These are phyloP conservation scores for Irpex sp. DNA, from an alignment of 1,284 basidiomycete genomes.

Conservation along the genomic window DNA sequence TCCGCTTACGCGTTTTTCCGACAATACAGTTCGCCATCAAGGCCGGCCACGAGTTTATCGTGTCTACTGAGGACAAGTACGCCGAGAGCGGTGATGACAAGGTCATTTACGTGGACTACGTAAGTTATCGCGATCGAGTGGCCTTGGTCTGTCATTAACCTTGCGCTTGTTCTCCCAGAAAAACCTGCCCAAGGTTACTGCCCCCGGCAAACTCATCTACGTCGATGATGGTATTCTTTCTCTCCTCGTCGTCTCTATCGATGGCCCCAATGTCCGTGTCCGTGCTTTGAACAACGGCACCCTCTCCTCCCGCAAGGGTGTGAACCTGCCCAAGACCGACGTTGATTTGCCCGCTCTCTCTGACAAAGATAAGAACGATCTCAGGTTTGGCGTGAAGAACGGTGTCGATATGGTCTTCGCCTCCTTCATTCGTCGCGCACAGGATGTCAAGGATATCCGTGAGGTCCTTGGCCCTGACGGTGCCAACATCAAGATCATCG, in stretches of 20 bases:
- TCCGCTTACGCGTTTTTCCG: constrained; percentile 2
- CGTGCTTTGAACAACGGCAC: constrained; percentile 91
- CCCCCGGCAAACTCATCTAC: constrained; percentile 94
- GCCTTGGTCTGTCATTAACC: constrained; percentile 3
- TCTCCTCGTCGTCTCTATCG: constrained; percentile 87
- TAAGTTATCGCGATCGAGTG: constrained; percentile 36
- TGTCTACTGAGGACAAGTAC: constrained; percentile 86
- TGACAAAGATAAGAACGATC: constrained; percentile 96
- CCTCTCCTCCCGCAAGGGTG: constrained; percentile 97
- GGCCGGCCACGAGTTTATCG: constrained; percentile 93
- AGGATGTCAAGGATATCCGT: constrained; percentile 92
- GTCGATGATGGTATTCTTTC: constrained; percentile 98
- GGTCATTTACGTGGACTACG: constrained; percentile 89
- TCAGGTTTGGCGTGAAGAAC: constrained; percentile 95
- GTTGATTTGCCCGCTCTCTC: constrained; percentile 98
- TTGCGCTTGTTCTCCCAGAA: constrained; percentile 37
- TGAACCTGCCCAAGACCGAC: constrained; percentile 97
- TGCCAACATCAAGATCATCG: constrained; percentile 94
- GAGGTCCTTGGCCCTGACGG: constrained; percentile 89
- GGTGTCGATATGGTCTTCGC: constrained; percentile 99
- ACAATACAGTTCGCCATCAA: constrained; percentile 66
- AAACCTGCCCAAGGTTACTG: constrained; percentile 94
- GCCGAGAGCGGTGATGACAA: constrained; percentile 80
- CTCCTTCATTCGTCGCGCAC: constrained; percentile 91
- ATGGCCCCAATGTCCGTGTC: constrained; percentile 79